Conservation (phyloP, 768 basidiomycete species). For the Mycena crocata region DNA sequence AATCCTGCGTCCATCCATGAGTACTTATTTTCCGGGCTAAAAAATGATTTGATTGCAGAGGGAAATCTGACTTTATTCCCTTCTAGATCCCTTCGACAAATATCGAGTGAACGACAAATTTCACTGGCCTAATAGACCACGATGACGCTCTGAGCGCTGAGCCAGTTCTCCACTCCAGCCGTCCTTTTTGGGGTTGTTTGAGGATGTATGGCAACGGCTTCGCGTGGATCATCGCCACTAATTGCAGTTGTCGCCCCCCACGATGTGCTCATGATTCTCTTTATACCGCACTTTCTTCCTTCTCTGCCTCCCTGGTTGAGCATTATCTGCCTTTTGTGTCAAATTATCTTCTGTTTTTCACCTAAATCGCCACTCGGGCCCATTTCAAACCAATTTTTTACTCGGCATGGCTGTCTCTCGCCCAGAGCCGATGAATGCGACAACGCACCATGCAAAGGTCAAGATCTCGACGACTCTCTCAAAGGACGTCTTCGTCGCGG, state of each 20-base stretch:
- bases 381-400: constrained; percentile 4
- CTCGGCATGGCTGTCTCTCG: constrained; percentile 34
- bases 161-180: background rate
- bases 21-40: too few relatives aligned
- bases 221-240: constrained; percentile 6
- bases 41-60: too few relatives aligned
- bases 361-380: background rate
- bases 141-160: background rate
- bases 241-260: constrained; percentile 24
- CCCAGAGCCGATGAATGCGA: constrained; percentile 82
- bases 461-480: constrained; percentile 72
- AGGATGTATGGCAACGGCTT: background rate
- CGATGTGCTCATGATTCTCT: constrained; percentile 34
- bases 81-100: too few relatives aligned
- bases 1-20: too few relatives aligned
- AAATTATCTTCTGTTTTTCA: constrained; percentile 1
- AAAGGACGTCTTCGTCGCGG: constrained; percentile 73
- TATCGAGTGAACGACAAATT: background rate
- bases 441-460: constrained; percentile 83
- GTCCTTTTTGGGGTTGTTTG: constrained; percentile 3
- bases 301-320: constrained; percentile 11
- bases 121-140: background rate
- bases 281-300: background rate
- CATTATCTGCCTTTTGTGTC: background rate
- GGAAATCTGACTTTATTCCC: too few relatives aligned